These are phyloP conservation scores for Bacidia gigantensis DNA, from an alignment of 495 filamentous ascomycete species.

Conservation along the genomic window DNA sequence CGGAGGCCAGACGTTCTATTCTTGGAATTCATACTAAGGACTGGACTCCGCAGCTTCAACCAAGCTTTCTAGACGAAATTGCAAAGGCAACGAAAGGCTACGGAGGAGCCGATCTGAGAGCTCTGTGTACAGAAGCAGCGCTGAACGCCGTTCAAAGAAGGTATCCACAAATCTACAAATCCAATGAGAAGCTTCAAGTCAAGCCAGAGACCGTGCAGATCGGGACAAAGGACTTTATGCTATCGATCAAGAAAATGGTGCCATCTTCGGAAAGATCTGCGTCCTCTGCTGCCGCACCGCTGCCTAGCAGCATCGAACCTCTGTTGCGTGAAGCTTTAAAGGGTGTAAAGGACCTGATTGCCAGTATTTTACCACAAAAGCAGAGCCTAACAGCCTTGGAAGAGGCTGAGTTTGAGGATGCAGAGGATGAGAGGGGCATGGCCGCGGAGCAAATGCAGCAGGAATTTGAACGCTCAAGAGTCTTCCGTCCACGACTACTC, in stretches of 20 bases:
- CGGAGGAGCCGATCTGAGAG: constrained; percentile 85
- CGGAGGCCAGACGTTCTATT: constrained; percentile 64
- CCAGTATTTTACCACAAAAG: constrained; percentile 65
- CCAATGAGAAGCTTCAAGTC: constrained; percentile 78
- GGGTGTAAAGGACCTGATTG: constrained; percentile 49
- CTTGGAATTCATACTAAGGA: constrained; percentile 91
- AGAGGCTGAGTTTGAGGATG: constrained; percentile 87
- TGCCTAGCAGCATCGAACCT: constrained; percentile 68
- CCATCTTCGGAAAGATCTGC: constrained; percentile 85
- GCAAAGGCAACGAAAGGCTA: constrained; percentile 89
- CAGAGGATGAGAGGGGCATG: constrained; percentile 66
- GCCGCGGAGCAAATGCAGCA: constrained; percentile 72
- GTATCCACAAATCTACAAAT: constrained; percentile 91
- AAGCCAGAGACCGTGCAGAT: constrained; percentile 72
- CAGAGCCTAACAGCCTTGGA: constrained; percentile 80
- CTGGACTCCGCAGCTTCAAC: constrained; percentile 68
- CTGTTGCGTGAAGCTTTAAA: constrained; percentile 59
- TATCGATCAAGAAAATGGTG: constrained; percentile 87
- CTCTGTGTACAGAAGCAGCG: constrained; percentile 93
- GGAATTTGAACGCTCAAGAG: constrained; percentile 76
- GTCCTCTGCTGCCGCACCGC: constrained; percentile 61
- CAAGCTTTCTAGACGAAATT: constrained; percentile 65
- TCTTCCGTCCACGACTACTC: constrained; percentile 79
- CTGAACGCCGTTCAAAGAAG: constrained; percentile 93
- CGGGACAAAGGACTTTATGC: constrained; percentile 87